Evolutionary conservation across 306 rosid species (phyloP).

Genomic region (Rosa lucieae): DNA sequence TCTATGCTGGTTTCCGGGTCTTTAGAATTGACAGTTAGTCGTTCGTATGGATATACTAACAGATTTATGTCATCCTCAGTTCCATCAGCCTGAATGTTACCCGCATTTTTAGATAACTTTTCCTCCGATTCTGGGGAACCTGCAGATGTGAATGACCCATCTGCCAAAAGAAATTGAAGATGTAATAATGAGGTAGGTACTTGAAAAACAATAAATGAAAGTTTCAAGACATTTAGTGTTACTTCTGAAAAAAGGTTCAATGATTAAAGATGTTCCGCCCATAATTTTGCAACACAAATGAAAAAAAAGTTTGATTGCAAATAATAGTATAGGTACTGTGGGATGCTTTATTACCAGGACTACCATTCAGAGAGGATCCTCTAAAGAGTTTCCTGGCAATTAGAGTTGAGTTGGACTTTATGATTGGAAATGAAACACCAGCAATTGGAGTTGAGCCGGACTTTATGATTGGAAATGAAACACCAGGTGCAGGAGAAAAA

Average conservation of each 20-base stretch:
- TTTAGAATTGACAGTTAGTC: constrained; percentile 55
- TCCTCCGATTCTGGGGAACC: constrained; percentile 42
- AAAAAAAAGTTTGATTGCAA: neutral
- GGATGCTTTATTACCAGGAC: constrained; percentile 47
- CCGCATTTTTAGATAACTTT: constrained; percentile 31
- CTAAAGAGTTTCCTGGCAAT: constrained; percentile 50
- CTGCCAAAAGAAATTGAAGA: constrained; percentile 19
- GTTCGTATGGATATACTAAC: constrained; percentile 61
- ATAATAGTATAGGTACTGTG: neutral
- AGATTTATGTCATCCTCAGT: constrained; percentile 31
- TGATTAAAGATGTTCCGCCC: neutral
- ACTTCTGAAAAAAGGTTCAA: neutral
- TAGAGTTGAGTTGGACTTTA: constrained; percentile 42
- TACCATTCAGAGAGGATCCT: constrained; percentile 48
- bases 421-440: constrained; percentile 38
- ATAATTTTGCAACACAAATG: neutral
- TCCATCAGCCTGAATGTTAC: constrained; percentile 36
- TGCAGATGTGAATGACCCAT: constrained; percentile 30
- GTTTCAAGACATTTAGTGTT: neutral
- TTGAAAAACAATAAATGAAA: constrained; percentile 1
- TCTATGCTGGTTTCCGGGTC: constrained; percentile 66
- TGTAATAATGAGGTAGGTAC: neutral
- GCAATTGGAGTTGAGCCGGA: constrained; percentile 36
- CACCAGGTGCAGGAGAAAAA: constrained; percentile 56
- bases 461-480: constrained; percentile 42